Evolutionary conservation across 352 stramenopile species (phyloP).

Genomic region (Globisporangium heterothallicum): DNA sequence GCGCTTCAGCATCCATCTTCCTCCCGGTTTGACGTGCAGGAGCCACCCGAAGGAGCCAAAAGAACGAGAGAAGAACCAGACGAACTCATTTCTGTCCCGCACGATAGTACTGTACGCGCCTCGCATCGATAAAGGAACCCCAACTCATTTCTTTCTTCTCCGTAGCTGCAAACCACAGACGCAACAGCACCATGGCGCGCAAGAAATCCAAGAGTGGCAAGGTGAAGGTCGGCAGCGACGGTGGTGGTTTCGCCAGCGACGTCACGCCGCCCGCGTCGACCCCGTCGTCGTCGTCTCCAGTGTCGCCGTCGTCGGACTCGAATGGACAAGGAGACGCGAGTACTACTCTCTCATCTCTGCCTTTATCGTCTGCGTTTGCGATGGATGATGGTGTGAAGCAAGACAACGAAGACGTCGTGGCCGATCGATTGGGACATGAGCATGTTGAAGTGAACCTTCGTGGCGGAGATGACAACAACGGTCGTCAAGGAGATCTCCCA

Average conservation of each 20-base stretch:
- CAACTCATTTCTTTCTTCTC: too few species aligned
- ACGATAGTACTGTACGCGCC: too few species aligned
- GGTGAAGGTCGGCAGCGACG: background rate
- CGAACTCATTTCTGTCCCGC: too few species aligned
- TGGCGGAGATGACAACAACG: background rate
- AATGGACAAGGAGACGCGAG: background rate
- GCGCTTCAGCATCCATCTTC: too few species aligned
- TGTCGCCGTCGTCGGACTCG: constrained; percentile 10
- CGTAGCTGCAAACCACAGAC: too few species aligned
- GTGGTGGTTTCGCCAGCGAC: background rate
- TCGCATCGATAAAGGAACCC: too few species aligned
- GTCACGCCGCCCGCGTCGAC: constrained; percentile 19
- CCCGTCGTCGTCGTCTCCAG: constrained; percentile 14
- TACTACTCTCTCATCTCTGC: too few species aligned
- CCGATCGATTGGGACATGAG: background rate
- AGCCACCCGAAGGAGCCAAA: too few species aligned
- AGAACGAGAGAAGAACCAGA: too few species aligned
- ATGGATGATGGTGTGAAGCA: constrained; percentile 1
- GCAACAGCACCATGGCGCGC: constrained; percentile 1
- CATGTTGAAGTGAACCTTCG: background rate
- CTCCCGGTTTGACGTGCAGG: too few species aligned
- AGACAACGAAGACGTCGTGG: background rate
- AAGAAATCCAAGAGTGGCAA: constrained; percentile 13
- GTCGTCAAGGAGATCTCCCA: too few species aligned
- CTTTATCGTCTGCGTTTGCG: constrained; percentile 1